Evolutionary conservation across 2,329 filamentous ascomycete species (phyloP).

Genomic region (Pseudopithomyces maydicus): DNA sequence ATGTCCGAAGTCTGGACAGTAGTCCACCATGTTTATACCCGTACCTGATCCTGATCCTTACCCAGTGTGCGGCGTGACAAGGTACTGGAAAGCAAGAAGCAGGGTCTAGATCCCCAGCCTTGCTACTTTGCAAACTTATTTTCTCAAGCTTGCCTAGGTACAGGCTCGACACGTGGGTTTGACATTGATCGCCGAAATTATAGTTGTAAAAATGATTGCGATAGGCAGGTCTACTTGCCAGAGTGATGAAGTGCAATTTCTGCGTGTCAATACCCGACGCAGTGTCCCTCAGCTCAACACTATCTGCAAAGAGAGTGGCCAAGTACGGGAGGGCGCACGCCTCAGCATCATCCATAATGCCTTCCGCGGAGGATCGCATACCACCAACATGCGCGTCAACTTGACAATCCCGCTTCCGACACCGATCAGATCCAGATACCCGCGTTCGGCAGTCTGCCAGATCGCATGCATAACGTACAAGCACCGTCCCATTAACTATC

Average conservation of each 20-base stretch:
- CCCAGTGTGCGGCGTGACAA: background rate
- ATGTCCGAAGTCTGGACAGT: background rate
- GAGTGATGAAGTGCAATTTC: background rate
- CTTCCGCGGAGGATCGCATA: background rate
- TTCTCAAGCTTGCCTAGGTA: background rate
- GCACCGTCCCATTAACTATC: background rate
- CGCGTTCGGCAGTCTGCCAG: background rate
- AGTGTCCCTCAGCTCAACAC: constrained; percentile 1
- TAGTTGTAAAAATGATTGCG: background rate
- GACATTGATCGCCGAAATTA: background rate
- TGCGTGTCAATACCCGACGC: background rate
- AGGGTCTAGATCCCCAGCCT: background rate
- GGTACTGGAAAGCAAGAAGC: background rate
- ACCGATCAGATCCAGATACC: constrained; percentile 1
- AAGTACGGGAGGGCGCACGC: background rate
- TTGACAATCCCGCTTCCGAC: background rate
- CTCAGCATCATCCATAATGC: constrained; percentile 4
- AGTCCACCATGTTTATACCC: background rate
- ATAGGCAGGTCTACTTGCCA: background rate
- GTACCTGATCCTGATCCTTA: background rate
- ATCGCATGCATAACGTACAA: background rate
- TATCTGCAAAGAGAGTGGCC: background rate
- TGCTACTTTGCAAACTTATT: background rate
- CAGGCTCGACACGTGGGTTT: background rate
- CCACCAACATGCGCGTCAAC: background rate